phyloP scores from a whole-genome alignment of 495 filamentous ascomycete genomes.

The Penicillium psychrofluorescens region DNA sequence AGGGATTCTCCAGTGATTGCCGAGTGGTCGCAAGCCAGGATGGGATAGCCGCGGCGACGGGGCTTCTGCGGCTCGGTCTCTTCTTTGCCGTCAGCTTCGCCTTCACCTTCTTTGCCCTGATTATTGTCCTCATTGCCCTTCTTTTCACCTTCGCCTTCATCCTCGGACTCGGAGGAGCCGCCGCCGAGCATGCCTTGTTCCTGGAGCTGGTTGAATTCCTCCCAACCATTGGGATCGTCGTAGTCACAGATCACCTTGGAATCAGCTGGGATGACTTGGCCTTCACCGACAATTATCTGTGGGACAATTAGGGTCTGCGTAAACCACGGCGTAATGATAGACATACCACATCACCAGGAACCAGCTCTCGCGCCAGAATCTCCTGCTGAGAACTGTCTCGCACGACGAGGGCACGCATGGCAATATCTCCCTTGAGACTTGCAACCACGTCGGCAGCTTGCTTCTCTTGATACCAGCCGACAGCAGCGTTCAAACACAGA shows the following conservation, averaged over 20 bases:
- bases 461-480: constrained; percentile 82
- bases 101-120: constrained; percentile 7
- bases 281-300: constrained; percentile 59
- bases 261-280: constrained; percentile 65
- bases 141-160: constrained; percentile 8
- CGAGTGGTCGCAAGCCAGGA: constrained; percentile 63
- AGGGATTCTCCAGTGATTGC: constrained; percentile 69
- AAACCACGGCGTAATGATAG: background rate
- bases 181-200: constrained; percentile 49
- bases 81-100: constrained; percentile 7
- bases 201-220: constrained; percentile 50
- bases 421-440: constrained; percentile 73
- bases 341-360: constrained; percentile 74
- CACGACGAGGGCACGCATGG: constrained; percentile 62
- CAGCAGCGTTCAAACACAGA: constrained; percentile 63
- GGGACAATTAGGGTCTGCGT: constrained; percentile 22
- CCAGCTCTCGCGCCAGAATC: constrained; percentile 67
- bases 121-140: constrained; percentile 7
- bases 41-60: constrained; percentile 41
- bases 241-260: constrained; percentile 66
- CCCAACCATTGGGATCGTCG: constrained; percentile 57
- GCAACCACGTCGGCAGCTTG: constrained; percentile 78
- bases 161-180: constrained; percentile 47
- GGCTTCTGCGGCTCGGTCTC: constrained; percentile 8
- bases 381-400: constrained; percentile 59